Percentiles rank a stretch among this genome's conserved stretches.
phyloP scores from a whole-genome alignment of 441 rosid genomes.

The Manihot esculenta region DNA sequence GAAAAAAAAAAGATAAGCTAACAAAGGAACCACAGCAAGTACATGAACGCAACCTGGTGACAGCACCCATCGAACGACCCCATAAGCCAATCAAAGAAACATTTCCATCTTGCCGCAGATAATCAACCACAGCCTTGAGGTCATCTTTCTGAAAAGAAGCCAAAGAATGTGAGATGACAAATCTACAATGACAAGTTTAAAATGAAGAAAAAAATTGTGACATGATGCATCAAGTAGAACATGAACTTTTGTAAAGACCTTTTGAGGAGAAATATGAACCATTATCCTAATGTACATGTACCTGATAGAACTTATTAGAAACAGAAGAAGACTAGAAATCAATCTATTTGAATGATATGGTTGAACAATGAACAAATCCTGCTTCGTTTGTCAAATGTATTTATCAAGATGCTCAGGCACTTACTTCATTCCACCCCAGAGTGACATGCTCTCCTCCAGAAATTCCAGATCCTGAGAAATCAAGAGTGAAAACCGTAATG shows the following conservation, averaged over 20 bases:
- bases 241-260: not conserved
- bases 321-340: not conserved
- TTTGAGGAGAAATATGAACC: constrained; percentile 14
- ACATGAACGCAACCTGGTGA: constrained; percentile 62
- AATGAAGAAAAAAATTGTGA: constrained; percentile 8
- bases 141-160: constrained; percentile 78
- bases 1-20: too few relatives aligned
- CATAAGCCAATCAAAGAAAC: constrained; percentile 93
- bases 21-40: constrained; percentile 18
- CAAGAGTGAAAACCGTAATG: constrained; percentile 94
- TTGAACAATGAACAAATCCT: not conserved
- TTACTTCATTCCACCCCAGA: constrained; percentile 92
- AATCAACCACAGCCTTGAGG: constrained; percentile 83
- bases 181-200: constrained; percentile 15
- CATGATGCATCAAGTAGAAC: not conserved
- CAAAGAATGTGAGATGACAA: constrained; percentile 24
- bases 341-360: not conserved
- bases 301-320: not conserved
- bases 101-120: constrained; percentile 84
- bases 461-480: constrained; percentile 97
- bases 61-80: constrained; percentile 99
- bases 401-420: constrained; percentile 25
- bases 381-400: not conserved
- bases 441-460: constrained; percentile 97
- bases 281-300: not conserved